Percentiles rank a stretch among this genome's conserved stretches.
phyloP scores from a whole-genome alignment of 2,329 filamentous ascomycete species.

The Talaromyces funiculosus region DNA sequence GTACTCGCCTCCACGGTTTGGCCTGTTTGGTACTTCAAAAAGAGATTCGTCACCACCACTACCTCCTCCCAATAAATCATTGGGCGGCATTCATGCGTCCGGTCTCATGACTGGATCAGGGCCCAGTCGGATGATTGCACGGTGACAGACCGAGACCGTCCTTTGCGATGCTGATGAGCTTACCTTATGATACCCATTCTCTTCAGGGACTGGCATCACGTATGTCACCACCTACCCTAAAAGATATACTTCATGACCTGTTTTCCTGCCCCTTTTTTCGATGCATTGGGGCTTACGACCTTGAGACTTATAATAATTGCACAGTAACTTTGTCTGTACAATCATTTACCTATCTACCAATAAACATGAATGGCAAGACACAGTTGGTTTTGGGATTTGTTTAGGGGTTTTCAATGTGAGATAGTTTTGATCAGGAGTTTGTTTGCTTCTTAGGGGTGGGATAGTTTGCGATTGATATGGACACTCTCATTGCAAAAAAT shows the following conservation, averaged over 20 bases:
- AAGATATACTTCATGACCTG: neutral
- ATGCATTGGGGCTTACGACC: neutral
- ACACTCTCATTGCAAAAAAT: neutral
- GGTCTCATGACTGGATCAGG: conserved; percentile 20
- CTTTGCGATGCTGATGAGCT: neutral
- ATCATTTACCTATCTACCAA: neutral
- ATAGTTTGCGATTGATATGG: neutral
- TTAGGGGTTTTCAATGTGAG: conserved; percentile 2
- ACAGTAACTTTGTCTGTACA: neutral
- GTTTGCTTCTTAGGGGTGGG: neutral
- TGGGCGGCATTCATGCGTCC: conserved; percentile 29
- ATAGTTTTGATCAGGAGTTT: neutral
- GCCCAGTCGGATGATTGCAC: conserved; percentile 26
- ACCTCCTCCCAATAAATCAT: conserved; percentile 22
- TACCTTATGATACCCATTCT: neutral
- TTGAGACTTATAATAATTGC: neutral
- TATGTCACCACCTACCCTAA: neutral
- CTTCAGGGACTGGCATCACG: neutral
- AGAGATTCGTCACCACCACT: conserved; percentile 28
- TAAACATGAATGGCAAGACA: neutral
- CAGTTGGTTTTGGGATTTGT: neutral
- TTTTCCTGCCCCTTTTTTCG: neutral
- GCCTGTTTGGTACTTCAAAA: conserved; percentile 29
- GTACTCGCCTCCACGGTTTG: conserved; percentile 32
- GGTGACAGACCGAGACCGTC: conserved; percentile 18